Evolutionary conservation across 2,329 filamentous ascomycete species (phyloP).

Genomic region (Apiospora kogelbergensis): DNA sequence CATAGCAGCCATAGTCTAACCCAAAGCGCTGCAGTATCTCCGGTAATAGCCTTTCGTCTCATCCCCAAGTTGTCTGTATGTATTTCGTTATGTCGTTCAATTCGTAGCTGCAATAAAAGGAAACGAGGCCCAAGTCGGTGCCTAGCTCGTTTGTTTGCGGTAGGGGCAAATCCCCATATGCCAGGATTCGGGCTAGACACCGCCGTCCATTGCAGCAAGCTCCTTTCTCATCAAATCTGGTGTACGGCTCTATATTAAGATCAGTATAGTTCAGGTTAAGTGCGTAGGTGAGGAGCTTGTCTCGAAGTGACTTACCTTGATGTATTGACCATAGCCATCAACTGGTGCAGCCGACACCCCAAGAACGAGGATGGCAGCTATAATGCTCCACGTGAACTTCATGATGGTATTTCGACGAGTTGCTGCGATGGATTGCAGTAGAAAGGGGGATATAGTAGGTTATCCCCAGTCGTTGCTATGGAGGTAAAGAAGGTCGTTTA

Average conservation of each 20-base stretch:
- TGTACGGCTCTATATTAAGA: background rate
- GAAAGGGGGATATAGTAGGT: too few relatives aligned
- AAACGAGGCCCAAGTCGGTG: background rate
- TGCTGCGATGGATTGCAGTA: background rate
- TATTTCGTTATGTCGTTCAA: background rate
- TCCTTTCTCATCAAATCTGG: background rate
- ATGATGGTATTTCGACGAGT: background rate
- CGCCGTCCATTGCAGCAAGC: background rate
- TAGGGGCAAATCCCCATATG: background rate
- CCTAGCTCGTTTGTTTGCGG: background rate
- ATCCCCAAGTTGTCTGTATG: background rate
- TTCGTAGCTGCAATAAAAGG: background rate
- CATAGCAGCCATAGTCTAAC: background rate
- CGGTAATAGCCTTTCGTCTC: background rate
- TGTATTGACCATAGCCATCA: background rate
- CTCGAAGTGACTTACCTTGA: background rate
- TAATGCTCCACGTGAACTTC: background rate
- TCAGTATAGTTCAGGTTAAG: background rate
- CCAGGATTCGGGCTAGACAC: background rate
- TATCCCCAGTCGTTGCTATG: background rate
- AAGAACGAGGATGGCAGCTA: background rate
- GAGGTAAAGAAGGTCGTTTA: background rate
- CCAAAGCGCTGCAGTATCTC: background rate
- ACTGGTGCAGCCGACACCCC: background rate
- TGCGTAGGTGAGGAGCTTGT: accelerated